These are phyloP conservation scores for Begonia fuchsioides DNA, from an alignment of 306 rosid genomes.

Conservation along the genomic window DNA sequence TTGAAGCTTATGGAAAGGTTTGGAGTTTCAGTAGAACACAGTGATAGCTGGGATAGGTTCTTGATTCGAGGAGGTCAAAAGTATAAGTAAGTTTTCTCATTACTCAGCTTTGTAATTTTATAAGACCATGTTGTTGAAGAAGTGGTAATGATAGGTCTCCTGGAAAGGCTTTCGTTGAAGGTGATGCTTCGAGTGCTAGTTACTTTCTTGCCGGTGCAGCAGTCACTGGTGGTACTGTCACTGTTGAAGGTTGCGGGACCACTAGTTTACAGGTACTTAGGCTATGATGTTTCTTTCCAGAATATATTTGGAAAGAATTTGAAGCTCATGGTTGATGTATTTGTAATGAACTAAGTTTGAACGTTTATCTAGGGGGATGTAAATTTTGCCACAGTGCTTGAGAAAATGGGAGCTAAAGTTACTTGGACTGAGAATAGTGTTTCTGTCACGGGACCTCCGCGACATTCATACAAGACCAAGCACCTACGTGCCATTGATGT, in stretches of 20 bases:
- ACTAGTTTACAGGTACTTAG: slow-evolving; percentile 85
- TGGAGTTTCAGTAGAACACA: slow-evolving; percentile 75
- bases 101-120: neutral
- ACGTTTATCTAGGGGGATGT: slow-evolving; percentile 67
- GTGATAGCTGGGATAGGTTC: slow-evolving; percentile 70
- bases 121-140: no score
- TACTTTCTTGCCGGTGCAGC: slow-evolving; percentile 99
- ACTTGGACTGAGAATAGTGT: slow-evolving; percentile 92
- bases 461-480: slow-evolving; percentile 42
- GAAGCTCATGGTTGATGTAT: no score
- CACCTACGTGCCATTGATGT: slow-evolving; percentile 74
- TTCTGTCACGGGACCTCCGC: slow-evolving; percentile 68
- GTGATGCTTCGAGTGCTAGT: slow-evolving; percentile 99
- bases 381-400: slow-evolving; percentile 92
- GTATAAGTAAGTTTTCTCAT: slow-evolving; percentile 72
- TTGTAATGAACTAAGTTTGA: no score
- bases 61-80: slow-evolving; percentile 83
- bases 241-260: slow-evolving; percentile 93
- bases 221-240: slow-evolving; percentile 92
- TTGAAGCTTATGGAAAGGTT: slow-evolving; percentile 94
- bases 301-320: neutral
- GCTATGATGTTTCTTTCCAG: neutral
- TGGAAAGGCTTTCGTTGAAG: slow-evolving; percentile 90
- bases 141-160: slow-evolving; percentile 44
- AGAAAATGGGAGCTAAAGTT: slow-evolving; percentile 94